These are phyloP conservation scores for Cystofilobasidium capitatum DNA, from an alignment of 768 basidiomycete species.

Conservation along the genomic window DNA sequence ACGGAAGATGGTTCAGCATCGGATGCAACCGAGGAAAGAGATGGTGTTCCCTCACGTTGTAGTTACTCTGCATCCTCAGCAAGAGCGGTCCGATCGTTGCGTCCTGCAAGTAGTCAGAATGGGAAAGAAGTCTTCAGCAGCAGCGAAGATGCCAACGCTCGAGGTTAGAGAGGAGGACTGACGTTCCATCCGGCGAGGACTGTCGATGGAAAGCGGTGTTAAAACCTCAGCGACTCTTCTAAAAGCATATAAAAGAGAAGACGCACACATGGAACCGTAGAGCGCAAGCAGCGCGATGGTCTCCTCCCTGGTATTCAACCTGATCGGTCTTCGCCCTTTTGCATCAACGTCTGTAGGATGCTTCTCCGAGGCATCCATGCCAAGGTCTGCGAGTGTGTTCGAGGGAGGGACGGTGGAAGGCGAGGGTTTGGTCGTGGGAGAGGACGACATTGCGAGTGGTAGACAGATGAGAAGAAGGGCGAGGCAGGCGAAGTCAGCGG, in stretches of 20 bases:
- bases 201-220: not conserved
- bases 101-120: conserved; percentile 6
- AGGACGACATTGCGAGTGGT: too few species aligned
- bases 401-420: too few species aligned
- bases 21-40: too few species aligned
- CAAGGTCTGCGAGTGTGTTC: not conserved
- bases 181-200: conserved; percentile 23
- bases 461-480: too few species aligned
- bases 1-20: too few species aligned
- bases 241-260: not conserved
- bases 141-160: not conserved
- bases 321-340: conserved; percentile 10
- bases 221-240: too few species aligned
- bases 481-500: too few species aligned
- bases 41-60: conserved; percentile 21
- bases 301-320: conserved; percentile 6
- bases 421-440: too few species aligned
- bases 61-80: conserved; percentile 28
- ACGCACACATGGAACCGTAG: conserved; percentile 16
- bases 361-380: not conserved
- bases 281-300: not conserved
- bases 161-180: not conserved
- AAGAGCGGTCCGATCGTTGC: conserved; percentile 29
- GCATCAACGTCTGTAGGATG: conserved; percentile 3
- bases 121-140: not conserved